Evolutionary conservation across 2,329 filamentous ascomycete species (phyloP).

Genomic region (Leptographium flavum): DNA sequence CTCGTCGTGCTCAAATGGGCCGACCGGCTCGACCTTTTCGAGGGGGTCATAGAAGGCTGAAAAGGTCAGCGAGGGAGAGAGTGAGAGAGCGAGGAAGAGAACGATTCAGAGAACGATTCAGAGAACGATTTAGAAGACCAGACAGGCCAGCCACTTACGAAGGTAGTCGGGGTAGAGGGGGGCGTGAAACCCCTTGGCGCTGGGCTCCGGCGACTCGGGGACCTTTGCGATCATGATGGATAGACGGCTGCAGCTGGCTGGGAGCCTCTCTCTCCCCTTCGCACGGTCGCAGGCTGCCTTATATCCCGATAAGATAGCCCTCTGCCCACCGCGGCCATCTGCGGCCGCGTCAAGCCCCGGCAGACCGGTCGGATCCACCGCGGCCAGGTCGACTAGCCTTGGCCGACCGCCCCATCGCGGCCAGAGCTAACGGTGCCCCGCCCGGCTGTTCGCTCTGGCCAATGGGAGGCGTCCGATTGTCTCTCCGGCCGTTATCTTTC

Average conservation of each 20-base stretch:
- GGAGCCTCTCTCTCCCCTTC: no score
- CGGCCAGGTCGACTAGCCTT: neutral
- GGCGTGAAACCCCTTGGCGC: neutral
- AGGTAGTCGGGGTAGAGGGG: conserved; percentile 14
- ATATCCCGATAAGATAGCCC: neutral
- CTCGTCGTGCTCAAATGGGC: conserved; percentile 14
- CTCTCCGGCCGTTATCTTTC: neutral
- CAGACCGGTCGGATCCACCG: neutral
- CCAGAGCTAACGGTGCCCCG: neutral
- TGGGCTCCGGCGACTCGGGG: neutral
- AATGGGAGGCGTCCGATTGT: neutral
- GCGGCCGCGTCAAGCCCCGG: no score
- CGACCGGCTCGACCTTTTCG: conserved; percentile 13
- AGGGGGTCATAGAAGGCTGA: conserved; percentile 12
- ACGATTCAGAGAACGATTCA: neutral
- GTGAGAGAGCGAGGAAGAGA: neutral
- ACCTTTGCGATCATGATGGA: conserved; percentile 7
- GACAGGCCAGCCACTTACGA: conserved; percentile 8
- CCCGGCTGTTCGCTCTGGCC: neutral
- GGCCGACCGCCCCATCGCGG: neutral
- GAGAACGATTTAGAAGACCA: no score
- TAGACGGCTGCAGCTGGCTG: no score
- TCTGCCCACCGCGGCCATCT: no score
- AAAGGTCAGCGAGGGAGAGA: conserved; percentile 5
- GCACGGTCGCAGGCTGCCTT: neutral